phyloP scores from a whole-genome alignment of 495 filamentous ascomycete genomes.

The Neurospora sp. region DNA sequence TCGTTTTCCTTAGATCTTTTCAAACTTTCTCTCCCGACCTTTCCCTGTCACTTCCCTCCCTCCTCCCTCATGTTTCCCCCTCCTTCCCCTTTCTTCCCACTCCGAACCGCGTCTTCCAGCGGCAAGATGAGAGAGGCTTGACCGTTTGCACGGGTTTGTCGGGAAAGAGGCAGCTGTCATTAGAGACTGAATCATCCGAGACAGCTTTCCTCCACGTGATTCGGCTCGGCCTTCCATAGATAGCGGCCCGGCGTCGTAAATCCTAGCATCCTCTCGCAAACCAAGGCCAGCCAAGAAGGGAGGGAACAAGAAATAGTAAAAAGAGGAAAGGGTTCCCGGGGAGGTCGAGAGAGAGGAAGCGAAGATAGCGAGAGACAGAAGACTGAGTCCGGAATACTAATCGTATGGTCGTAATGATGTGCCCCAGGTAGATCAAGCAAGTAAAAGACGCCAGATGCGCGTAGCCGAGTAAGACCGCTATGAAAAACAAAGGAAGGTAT shows the following conservation, averaged over 20 bases:
- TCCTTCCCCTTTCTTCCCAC: not conserved
- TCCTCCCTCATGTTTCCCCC: not conserved
- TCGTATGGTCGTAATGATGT: conserved; percentile 21
- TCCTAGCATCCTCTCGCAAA: not conserved
- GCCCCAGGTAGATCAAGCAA: conserved; percentile 5
- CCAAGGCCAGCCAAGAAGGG: conserved; percentile 3
- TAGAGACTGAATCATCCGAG: not conserved
- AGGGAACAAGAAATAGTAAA: conserved; percentile 1
- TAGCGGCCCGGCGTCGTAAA: not conserved
- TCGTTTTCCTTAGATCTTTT: not conserved
- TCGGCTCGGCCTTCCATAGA: not conserved
- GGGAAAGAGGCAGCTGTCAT: not conserved
- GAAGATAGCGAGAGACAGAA: conserved; percentile 2
- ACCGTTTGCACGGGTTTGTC: not conserved
- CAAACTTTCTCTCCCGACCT: not conserved
- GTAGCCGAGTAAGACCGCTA: conserved; percentile 12
- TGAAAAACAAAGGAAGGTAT: conserved; percentile 16
- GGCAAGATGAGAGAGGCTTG: not conserved
- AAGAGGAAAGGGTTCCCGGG: conserved; percentile 4
- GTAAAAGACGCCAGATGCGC: conserved; percentile 11
- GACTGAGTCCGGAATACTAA: conserved; percentile 10
- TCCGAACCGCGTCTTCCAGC: not conserved
- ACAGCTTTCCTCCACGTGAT: not conserved
- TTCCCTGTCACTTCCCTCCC: not conserved
- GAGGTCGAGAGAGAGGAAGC: not conserved